Conservation (phyloP, 2,329 filamentous ascomycete species). For the Alternaria ethzedia region DNA sequence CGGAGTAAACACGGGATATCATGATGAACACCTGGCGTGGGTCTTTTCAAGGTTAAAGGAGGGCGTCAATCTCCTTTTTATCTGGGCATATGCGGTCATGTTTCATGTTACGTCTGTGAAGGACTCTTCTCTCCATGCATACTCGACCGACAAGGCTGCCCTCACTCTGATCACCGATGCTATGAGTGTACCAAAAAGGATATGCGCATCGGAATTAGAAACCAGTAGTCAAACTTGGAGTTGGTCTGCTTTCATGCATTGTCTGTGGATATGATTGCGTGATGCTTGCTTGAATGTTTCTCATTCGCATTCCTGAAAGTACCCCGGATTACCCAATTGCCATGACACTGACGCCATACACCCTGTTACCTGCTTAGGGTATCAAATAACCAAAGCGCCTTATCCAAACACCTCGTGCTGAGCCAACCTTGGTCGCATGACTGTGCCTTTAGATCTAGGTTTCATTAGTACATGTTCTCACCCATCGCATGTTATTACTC, state of each 20-base stretch:
- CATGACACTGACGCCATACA: background rate
- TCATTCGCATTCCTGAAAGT: background rate
- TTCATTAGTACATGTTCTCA: conserved; percentile 15
- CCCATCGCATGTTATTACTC: conserved; percentile 14
- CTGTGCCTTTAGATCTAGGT: conserved; percentile 26
- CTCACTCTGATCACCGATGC: conserved; percentile 41
- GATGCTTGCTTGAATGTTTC: background rate
- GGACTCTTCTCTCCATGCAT: conserved; percentile 47
- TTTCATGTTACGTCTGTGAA: conserved; percentile 53
- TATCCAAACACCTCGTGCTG: conserved; percentile 1
- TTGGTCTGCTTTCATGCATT: conserved; percentile 27
- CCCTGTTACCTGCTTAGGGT: conserved; percentile 12
- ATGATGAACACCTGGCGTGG: conserved; percentile 51
- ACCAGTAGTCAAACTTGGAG: conserved; percentile 41
- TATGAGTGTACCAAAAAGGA: conserved; percentile 47
- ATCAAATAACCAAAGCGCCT: conserved; percentile 20
- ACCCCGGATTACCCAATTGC: background rate
- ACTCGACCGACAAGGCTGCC: conserved; percentile 43
- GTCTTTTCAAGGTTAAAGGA: conserved; percentile 50
- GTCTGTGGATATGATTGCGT: background rate
- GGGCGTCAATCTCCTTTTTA: conserved; percentile 49
- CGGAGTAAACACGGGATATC: conserved; percentile 49
- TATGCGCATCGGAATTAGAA: conserved; percentile 45
- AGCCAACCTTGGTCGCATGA: background rate
- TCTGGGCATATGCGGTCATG: conserved; percentile 53